A percentile compares a stretch with the other conserved stretches of the same genome.
phyloP scores from a whole-genome alignment of 2,329 filamentous ascomycete species.

The Trematosphaeria pertusa region DNA sequence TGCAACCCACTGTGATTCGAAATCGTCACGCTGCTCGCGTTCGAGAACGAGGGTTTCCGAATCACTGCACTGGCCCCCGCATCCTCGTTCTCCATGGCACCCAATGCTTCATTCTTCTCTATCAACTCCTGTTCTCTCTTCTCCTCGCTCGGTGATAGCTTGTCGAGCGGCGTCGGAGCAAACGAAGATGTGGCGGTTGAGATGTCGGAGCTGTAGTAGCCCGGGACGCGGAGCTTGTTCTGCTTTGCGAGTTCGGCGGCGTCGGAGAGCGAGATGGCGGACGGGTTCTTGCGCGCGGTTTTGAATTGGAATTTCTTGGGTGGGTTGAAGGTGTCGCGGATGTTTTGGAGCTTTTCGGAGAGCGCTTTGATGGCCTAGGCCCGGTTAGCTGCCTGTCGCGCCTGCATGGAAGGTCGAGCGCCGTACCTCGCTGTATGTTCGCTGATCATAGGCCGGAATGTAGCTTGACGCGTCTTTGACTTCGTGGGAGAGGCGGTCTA shows the following conservation, averaged over 20 bases:
- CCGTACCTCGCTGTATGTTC: conserved; percentile 78
- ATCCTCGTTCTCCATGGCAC: conserved; percentile 11
- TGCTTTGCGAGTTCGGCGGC: conserved; percentile 62
- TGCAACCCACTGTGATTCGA: conserved; percentile 71
- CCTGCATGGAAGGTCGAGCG: not conserved
- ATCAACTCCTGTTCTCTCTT: conserved; percentile 35
- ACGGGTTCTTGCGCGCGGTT: conserved; percentile 58
- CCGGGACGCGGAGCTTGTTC: conserved; percentile 53
- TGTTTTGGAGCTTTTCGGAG: conserved; percentile 77
- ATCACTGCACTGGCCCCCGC: too few species aligned
- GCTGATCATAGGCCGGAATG: conserved; percentile 88
- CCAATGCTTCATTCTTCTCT: conserved; percentile 14
- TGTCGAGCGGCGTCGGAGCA: conserved; percentile 48
- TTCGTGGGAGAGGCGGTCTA: conserved; percentile 80
- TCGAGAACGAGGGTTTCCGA: conserved; percentile 63
- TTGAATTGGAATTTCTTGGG: conserved; percentile 88
- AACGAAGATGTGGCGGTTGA: conserved; percentile 52
- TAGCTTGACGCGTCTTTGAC: conserved; percentile 84
- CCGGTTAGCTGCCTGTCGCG: conserved; percentile 24
- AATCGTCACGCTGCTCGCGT: conserved; percentile 66
- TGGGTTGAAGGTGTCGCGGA: conserved; percentile 69
- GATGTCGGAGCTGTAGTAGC: conserved; percentile 43
- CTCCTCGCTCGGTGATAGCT: conserved; percentile 40
- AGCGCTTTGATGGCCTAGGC: conserved; percentile 77
- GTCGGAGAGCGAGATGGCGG: conserved; percentile 63